These are phyloP conservation scores for Zygosaccharomyces pseudorouxii DNA, from an alignment of 805 yeast species.

Conservation along the genomic window DNA sequence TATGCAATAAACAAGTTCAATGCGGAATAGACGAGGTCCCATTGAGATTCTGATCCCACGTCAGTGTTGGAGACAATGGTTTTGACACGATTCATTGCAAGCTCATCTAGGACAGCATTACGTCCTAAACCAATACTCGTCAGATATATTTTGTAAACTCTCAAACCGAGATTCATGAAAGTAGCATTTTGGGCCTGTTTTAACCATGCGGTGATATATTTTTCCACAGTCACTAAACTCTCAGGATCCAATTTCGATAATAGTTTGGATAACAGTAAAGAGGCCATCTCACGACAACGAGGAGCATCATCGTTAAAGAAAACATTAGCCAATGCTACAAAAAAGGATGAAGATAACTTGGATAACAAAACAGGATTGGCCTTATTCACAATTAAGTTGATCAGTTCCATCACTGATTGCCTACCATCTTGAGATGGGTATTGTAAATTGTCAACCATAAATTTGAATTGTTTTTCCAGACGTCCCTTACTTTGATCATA, in stretches of 20 bases:
- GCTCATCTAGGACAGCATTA: slow-evolving; percentile 39
- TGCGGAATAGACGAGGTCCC: slow-evolving; percentile 76
- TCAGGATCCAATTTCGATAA: slow-evolving; percentile 45
- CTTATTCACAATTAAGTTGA: slow-evolving; percentile 64
- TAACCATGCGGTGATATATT: slow-evolving; percentile 56
- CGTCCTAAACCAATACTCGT: slow-evolving; percentile 42
- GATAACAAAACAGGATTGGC: slow-evolving; percentile 54
- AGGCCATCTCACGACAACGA: slow-evolving; percentile 80
- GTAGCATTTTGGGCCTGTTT: slow-evolving; percentile 46
- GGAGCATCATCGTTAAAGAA: slow-evolving; percentile 71
- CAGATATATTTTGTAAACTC: slow-evolving; percentile 60
- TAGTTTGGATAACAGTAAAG: slow-evolving; percentile 52
- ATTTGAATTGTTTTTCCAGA: slow-evolving; percentile 75
- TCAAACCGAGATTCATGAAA: slow-evolving; percentile 69
- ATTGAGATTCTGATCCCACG: slow-evolving; percentile 46
- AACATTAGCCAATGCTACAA: slow-evolving; percentile 74
- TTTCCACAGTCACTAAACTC: slow-evolving; percentile 34
- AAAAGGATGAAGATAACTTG: slow-evolving; percentile 68
- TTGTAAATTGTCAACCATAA: slow-evolving; percentile 70
- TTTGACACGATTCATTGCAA: slow-evolving; percentile 37
- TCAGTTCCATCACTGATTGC: slow-evolving; percentile 83
- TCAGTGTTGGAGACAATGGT: slow-evolving; percentile 35
- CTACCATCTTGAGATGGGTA: slow-evolving; percentile 87
- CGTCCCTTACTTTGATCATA: slow-evolving; percentile 90
- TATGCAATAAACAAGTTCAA: slow-evolving; percentile 48